Evolutionary conservation across 169 alveolate genomes (phyloP), one percentile per base, ranked within the genome.

Genomic region (Eimeria necatrix): DNA sequence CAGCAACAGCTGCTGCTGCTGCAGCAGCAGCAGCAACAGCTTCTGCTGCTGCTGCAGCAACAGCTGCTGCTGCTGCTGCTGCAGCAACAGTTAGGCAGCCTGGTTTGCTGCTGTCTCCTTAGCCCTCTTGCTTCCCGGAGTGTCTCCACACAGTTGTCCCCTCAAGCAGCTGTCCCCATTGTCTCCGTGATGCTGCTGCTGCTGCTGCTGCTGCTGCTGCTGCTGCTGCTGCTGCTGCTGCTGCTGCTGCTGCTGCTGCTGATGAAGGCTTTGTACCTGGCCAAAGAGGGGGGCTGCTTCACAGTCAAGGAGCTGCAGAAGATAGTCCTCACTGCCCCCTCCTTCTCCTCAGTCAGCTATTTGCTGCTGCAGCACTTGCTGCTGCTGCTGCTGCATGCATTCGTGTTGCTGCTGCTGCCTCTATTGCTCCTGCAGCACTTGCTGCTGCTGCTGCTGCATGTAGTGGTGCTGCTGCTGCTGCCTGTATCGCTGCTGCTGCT

Each of bases 281-380:
- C 98, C 4, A 97, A 97, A 94, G 98, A 97, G 85, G 98, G 97
- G 86, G 98, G 98, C n/a, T 93, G 97, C 81, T 96, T 91, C 24
- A 97, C 98, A 3, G 96, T 96, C 16, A 93, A 96, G 18, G 98
- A 97, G 73, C 46, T 96, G 9, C 98, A 97, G 93, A 93, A 81
- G 85, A 94, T 97, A 22, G 94, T 97, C 20, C 94, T 97, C 90
- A 93, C 95, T 22, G 96, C 98, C 8, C 98, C 98, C 9, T 96
- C 98, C 16, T 97, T 97, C 91, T 97, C 98, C n/a, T 86, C 98
- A 32, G 98, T 96, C 56, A 7, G 52, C n/a, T 14, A 6, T 20
- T n/a, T 20, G 9, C 14, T 16, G 18, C 83, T 14, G n/a, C n/a
- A n/a, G n/a, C n/a, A 48, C 49, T 10, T 5, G 22, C 87, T 26